Conservation (phyloP, 2,329 filamentous ascomycete species). For the Chalaropsis thielavioides region DNA sequence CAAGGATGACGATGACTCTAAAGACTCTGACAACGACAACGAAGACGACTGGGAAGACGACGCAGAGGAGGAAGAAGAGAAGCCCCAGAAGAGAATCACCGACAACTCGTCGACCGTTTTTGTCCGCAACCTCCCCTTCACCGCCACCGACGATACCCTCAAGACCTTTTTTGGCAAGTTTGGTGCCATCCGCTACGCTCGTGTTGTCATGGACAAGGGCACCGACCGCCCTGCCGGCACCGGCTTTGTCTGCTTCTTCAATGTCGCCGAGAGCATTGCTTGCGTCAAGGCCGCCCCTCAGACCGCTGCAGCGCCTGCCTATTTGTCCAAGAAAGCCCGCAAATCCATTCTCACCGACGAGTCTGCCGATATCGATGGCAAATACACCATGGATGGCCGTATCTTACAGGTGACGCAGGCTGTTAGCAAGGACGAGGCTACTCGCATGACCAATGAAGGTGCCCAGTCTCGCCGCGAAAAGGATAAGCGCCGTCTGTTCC, state of each 20-base stretch:
- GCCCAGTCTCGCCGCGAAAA: slow-evolving; percentile 51
- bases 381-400: slow-evolving; percentile 81
- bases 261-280: slow-evolving; percentile 54
- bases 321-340: slow-evolving; percentile 36
- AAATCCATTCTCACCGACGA: slow-evolving; percentile 83
- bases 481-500: slow-evolving; percentile 80
- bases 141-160: slow-evolving; percentile 65
- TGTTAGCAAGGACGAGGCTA: slow-evolving; percentile 69
- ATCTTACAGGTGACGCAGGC: slow-evolving; percentile 73
- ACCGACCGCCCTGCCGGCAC: slow-evolving; percentile 83
- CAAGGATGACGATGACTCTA: slow-evolving; percentile 31
- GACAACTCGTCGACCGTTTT: slow-evolving; percentile 72
- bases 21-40: slow-evolving; percentile 32
- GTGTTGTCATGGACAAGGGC: slow-evolving; percentile 73
- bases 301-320: slow-evolving; percentile 25
- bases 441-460: slow-evolving; percentile 55
- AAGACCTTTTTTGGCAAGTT: slow-evolving; percentile 80
- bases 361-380: slow-evolving; percentile 61
- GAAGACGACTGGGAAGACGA: slow-evolving; percentile 31
- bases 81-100: slow-evolving; percentile 33
- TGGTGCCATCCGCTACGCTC: slow-evolving; percentile 75
- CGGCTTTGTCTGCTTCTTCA: slow-evolving; percentile 87
- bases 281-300: slow-evolving; percentile 67
- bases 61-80: slow-evolving; percentile 34
- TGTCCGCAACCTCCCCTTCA: slow-evolving; percentile 87